Evolutionary conservation across 2,329 filamentous ascomycete species (phyloP).

Genomic region (Aspergillus sp.): DNA sequence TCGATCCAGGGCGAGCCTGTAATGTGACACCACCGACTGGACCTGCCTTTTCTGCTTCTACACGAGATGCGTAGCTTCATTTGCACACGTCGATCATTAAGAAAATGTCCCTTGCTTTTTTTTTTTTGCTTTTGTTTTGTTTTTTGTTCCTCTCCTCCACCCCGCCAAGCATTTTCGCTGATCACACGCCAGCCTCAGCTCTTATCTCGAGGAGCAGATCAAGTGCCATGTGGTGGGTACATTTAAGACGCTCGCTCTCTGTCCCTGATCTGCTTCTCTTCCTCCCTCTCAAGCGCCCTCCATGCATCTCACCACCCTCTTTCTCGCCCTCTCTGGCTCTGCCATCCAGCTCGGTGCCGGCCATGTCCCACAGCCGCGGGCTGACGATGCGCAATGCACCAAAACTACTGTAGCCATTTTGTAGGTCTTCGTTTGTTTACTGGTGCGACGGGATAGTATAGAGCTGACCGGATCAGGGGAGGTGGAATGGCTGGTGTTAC

Average conservation of each 20-base stretch:
- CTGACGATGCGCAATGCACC: constrained; percentile 22
- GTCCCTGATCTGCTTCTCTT: neutral
- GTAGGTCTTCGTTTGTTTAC: constrained; percentile 19
- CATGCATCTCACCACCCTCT: constrained; percentile 5
- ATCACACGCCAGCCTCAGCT: constrained; percentile 3
- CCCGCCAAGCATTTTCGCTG: constrained; percentile 1
- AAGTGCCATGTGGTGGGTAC: neutral
- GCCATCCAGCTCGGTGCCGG: constrained; percentile 2
- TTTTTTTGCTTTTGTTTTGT: neutral
- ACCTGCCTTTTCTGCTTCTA: constrained; percentile 1
- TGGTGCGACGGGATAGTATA: neutral
- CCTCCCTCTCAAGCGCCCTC: neutral
- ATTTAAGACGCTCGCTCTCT: neutral
- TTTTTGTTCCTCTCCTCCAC: neutral
- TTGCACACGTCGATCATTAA: neutral
- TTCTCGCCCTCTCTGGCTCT: neutral
- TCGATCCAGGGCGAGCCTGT: neutral
- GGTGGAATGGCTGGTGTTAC: constrained; percentile 65
- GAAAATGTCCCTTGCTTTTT: neutral
- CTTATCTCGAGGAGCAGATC: constrained; percentile 4
- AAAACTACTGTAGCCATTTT: constrained; percentile 36
- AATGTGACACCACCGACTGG: constrained; percentile 1
- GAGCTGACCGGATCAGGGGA: constrained; percentile 37
- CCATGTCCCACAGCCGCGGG: constrained; percentile 21
- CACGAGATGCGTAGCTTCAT: neutral